Evolutionary conservation across 495 filamentous ascomycete genomes (phyloP), one percentile per base, ranked within the genome.

Genomic region (Penicillium samsonianum): DNA sequence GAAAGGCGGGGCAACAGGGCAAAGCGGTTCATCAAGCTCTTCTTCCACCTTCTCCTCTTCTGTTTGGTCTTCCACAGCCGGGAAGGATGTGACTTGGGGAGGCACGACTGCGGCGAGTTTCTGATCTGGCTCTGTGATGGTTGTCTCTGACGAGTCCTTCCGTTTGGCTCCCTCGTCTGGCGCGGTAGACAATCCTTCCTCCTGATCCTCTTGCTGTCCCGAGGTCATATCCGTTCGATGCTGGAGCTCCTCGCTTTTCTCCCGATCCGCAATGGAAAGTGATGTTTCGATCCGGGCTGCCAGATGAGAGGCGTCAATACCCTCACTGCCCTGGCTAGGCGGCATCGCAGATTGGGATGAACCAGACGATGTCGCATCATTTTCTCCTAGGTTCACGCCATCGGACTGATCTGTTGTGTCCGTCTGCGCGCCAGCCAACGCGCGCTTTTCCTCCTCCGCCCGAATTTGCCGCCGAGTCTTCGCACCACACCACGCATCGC

Each of bases 401-500:
- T 61, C 30, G 23, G 50, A 23, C 30, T 53, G 30, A 17, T 41
- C 58, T 22, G 50, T 45, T 31, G 43, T 37, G 8, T 50, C 26
- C 4, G 33, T 23, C 20, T 50, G 49, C 6, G 31, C 11, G 28
- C 20, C 52, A 10, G 44, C 53, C n/a, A 41, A 14, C n/a, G 57
- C 57, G 17, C 49, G 59, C 45, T 62, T 65, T 49, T 52, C 48
- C 16, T 61, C 59, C 14, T 63, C 60, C 5, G 56, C 52, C 12
- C 56, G 61, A 42, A 75, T 63, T 50, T 76, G 65, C 30, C 66
- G 56, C 45, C 65, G 67, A 22, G 68, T 72, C 38, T 61, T 77
- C 3, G 92, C 94, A n/a, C 88, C 87, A 11, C 91, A 89, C 94
- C 94, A 98, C 16, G 84, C 87, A 73, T 97, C 84, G 40, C 94